Evolutionary conservation across 2,329 filamentous ascomycete genomes (phyloP), one percentile per base, ranked within the genome.

Genomic region (Fusarium palustre): DNA sequence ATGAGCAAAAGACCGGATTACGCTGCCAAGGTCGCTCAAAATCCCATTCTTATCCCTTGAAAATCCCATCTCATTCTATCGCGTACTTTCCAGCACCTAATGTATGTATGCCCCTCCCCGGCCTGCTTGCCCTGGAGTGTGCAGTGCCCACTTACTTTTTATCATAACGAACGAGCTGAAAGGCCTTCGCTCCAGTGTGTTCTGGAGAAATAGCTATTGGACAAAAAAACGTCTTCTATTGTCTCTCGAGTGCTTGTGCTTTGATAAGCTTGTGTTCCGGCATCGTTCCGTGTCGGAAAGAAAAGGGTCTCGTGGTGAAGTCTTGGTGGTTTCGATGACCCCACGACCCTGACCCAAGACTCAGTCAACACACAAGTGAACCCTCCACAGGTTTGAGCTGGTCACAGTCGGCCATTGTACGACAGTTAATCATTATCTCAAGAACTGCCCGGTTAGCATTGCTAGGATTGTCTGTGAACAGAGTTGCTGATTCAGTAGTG

Each of bases 41-140:
- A 67, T 69, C 68, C 68, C 68, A 70, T 69, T 38, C 59, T 60
- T 33, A 34, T 55, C 41, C 49, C 45, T 58, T 52, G 34, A 43
- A 59, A 67, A 59, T 68, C 52, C 62, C 52, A 68, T 63, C 33
- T 25, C 42, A 46, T 28, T 52, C 34, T 52, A 30, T 41, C 34
- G 24, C 41, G 24, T 41, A 41, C 48, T 52, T 52, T 30, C 24
- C 24, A 28, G 18, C n/a, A 36, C 33, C 15, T 10, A 9, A 15
- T 42, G 12, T 46, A 25, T 15, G 15, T 13, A 15, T 34, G 49
- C 48, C 60, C 36, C 49, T 59, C 48, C 33, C 57, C 18, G 20
- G 49, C 47, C 45, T 46, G 48, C 28, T 42, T 48, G 45, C 45
- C 52, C 50, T 50, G 39, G 20, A 39, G 39, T 41, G 39, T 41